Conservation (phyloP, 148 eudicot genomes). For the Fagopyrum homotropicum region DNA sequence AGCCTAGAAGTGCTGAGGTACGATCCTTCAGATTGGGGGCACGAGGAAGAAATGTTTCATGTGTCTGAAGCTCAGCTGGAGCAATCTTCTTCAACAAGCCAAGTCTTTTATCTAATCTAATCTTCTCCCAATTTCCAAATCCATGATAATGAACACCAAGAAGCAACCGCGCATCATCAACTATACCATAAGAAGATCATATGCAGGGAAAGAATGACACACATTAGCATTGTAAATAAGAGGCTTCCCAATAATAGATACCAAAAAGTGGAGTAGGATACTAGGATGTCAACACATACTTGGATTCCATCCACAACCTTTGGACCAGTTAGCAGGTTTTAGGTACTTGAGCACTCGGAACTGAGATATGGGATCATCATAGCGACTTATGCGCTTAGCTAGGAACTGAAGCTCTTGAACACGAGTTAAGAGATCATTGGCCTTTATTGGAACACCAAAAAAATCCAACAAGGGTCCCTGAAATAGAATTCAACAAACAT, state of each 20-base stretch:
- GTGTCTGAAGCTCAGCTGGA: conserved; percentile 97
- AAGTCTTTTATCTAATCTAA: conserved; percentile 83
- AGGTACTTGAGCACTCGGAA: conserved; percentile 79
- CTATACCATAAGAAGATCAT: conserved; percentile 24
- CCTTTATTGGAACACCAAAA: conserved; percentile 96
- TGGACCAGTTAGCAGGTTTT: conserved; percentile 97
- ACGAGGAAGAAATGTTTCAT: conserved; percentile 95
- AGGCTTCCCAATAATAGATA: background rate
- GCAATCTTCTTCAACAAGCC: conserved; percentile 93
- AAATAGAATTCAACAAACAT: conserved; percentile 10
- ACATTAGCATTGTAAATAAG: conserved; percentile 12
- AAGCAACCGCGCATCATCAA: conserved; percentile 96
- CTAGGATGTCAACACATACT: conserved; percentile 38
- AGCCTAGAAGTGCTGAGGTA: conserved; percentile 85
- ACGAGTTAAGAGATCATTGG: conserved; percentile 77
- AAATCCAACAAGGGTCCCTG: conserved; percentile 94
- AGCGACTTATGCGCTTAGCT: conserved; percentile 74
- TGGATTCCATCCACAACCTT: conserved; percentile 99
- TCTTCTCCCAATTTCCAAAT: conserved; percentile 98
- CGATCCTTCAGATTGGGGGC: conserved; percentile 99
- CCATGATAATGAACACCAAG: conserved; percentile 93
- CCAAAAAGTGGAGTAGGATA: background rate
- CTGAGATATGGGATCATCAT: conserved; percentile 67
- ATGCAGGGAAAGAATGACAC: conserved; percentile 1
- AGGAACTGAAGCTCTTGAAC: conserved; percentile 87